Conservation (phyloP, 2,329 filamentous ascomycete species). For the Ilyonectria robusta region DNA sequence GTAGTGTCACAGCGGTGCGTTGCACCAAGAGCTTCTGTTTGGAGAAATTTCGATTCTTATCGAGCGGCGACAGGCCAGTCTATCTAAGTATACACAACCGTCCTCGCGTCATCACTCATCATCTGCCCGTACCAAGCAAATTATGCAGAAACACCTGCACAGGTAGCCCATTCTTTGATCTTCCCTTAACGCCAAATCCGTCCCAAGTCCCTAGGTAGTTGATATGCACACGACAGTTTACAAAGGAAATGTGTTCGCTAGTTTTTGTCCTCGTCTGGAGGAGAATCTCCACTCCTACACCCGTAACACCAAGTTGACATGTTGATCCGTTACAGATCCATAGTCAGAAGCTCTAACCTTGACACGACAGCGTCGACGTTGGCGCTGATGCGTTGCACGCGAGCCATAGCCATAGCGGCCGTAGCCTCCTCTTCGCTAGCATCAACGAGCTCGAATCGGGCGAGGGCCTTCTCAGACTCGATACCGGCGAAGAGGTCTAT, state of each 20-base stretch:
- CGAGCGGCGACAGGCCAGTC: constrained; percentile 46
- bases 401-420: constrained; percentile 62
- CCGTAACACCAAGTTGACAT: not conserved
- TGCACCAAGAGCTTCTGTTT: constrained; percentile 7
- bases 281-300: constrained; percentile 22
- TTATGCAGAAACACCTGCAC: constrained; percentile 41
- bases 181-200: constrained; percentile 43
- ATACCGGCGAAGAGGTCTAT: constrained; percentile 67
- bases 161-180: constrained; percentile 36
- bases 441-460: constrained; percentile 76
- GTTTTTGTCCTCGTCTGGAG: constrained; percentile 37
- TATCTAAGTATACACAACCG: constrained; percentile 49
- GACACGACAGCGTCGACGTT: constrained; percentile 53
- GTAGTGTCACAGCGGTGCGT: not conserved
- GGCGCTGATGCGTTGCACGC: constrained; percentile 65
- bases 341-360: constrained; percentile 56
- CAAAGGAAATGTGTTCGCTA: constrained; percentile 43
- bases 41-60: constrained; percentile 39
- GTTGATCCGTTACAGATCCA: constrained; percentile 48
- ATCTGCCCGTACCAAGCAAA: constrained; percentile 42
- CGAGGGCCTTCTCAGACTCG: constrained; percentile 74
- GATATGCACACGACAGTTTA: constrained; percentile 41
- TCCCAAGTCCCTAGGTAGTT: constrained; percentile 35
- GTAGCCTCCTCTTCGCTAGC: constrained; percentile 63
- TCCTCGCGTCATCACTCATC: constrained; percentile 48